A percentile compares a stretch with the other conserved stretches of the same genome.
Evolutionary conservation across 139 green algal species (phyloP).

Genomic region (Pycnococcus provasolii): DNA sequence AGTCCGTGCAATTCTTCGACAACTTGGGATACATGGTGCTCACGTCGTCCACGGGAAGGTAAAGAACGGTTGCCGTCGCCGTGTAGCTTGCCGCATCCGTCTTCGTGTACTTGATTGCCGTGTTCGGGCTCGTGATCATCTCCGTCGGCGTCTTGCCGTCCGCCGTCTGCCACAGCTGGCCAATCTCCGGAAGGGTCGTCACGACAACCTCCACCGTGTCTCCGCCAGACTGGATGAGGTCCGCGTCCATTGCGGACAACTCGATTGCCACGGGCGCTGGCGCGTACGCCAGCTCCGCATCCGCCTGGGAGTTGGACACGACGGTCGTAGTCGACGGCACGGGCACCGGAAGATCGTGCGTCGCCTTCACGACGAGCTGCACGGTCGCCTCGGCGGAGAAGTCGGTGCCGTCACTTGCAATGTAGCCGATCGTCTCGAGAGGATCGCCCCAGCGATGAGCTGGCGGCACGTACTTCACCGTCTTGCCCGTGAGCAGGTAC

Average conservation of each 20-base stretch:
- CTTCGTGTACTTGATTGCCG: background rate
- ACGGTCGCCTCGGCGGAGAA: background rate
- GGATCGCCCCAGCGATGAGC: background rate
- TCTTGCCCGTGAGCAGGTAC: background rate
- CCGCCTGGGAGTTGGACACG: background rate
- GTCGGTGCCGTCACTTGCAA: background rate
- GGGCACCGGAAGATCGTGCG: no score
- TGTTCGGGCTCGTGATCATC: conserved; percentile 1
- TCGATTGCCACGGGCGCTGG: background rate
- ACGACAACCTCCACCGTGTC: background rate
- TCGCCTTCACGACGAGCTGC: background rate
- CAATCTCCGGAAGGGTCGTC: background rate
- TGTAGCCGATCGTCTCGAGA: background rate
- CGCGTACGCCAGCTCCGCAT: background rate
- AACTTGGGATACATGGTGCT: background rate
- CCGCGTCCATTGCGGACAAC: background rate
- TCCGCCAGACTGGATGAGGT: background rate
- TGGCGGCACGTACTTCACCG: background rate
- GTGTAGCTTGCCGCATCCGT: background rate
- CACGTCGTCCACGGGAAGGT: conserved; percentile 10
- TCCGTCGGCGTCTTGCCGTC: conserved; percentile 1
- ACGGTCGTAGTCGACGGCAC: no score
- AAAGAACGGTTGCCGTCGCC: background rate
- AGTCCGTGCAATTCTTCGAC: background rate
- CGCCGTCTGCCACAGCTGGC: conserved; percentile 3